Evolutionary conservation across 1,284 basidiomycete species (phyloP).

Genomic region (Pseudomicrostroma phylloplanum): DNA sequence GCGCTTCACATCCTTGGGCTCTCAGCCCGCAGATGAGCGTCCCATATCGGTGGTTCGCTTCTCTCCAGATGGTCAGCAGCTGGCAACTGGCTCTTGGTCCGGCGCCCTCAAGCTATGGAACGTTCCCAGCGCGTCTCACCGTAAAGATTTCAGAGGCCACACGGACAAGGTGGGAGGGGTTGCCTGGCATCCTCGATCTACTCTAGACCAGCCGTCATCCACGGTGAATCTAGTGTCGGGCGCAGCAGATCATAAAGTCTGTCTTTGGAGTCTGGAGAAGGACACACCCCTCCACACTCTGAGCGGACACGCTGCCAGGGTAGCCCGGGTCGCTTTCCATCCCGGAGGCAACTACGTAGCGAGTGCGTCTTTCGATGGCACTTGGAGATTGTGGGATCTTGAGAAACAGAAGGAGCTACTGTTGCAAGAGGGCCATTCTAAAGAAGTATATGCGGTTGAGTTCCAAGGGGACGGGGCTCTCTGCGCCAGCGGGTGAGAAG

Average conservation of each 20-base stretch:
- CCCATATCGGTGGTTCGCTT: conserved; percentile 91
- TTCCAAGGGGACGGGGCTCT: conserved; percentile 94
- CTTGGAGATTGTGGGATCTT: conserved; percentile 98
- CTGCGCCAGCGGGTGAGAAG: conserved; percentile 75
- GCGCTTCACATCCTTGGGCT: conserved; percentile 85
- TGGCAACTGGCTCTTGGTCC: conserved; percentile 93
- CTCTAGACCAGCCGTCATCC: conserved; percentile 65
- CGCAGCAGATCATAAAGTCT: conserved; percentile 75
- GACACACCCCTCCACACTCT: conserved; percentile 73
- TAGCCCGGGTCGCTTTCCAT: conserved; percentile 91
- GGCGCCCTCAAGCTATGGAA: conserved; percentile 92
- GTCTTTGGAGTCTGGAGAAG: conserved; percentile 83
- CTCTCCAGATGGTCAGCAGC: conserved; percentile 76
- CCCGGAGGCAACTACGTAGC: conserved; percentile 87
- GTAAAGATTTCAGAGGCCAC: conserved; percentile 55
- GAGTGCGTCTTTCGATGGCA: conserved; percentile 92
- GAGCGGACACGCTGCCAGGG: conserved; percentile 80
- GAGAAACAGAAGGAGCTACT: conserved; percentile 71
- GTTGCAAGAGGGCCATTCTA: conserved; percentile 92
- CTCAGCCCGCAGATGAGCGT: conserved; percentile 93
- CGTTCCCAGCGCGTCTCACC: conserved; percentile 61
- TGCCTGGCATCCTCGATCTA: conserved; percentile 94
- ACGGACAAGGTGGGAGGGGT: conserved; percentile 86
- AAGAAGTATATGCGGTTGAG: conserved; percentile 88
- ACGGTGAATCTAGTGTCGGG: conserved; percentile 82